phyloP scores from a whole-genome alignment of 495 filamentous ascomycete genomes.

The Penicillium soppii region DNA sequence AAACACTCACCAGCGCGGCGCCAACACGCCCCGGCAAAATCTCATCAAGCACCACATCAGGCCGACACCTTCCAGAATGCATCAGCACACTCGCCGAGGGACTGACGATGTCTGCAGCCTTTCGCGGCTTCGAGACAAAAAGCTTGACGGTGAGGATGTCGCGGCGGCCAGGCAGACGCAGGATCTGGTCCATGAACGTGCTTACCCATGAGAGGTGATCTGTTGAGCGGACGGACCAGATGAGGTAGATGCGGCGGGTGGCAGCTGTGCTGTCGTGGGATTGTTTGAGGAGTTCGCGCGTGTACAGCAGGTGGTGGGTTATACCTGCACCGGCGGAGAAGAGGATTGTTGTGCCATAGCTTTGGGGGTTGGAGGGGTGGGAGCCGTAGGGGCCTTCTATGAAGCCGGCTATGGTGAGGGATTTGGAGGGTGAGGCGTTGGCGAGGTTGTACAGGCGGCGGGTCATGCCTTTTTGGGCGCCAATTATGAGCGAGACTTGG shows the following conservation, averaged over 20 bases:
- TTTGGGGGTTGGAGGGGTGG: constrained; percentile 59
- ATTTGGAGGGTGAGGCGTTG: constrained; percentile 54
- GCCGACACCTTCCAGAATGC: constrained; percentile 70
- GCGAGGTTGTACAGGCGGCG: constrained; percentile 69
- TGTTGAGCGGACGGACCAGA: constrained; percentile 87
- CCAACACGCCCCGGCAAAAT: constrained; percentile 77
- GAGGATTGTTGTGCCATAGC: constrained; percentile 82
- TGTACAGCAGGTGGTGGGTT: constrained; percentile 79
- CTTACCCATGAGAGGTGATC: constrained; percentile 93
- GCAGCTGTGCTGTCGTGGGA: constrained; percentile 69
- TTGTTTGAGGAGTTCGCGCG: constrained; percentile 71
- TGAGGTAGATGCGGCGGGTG: constrained; percentile 74
- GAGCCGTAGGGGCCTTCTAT: constrained; percentile 85
- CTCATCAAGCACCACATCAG: constrained; percentile 65
- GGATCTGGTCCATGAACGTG: constrained; percentile 92
- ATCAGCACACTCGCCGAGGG: constrained; percentile 84
- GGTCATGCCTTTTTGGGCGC: constrained; percentile 82
- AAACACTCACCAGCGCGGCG: constrained; percentile 81
- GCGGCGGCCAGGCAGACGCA: constrained; percentile 76
- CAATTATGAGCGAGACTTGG: constrained; percentile 72
- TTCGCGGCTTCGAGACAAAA: constrained; percentile 79
- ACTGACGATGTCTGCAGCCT: constrained; percentile 65
- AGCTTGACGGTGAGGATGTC: constrained; percentile 82
- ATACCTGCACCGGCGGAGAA: constrained; percentile 89
- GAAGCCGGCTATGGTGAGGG: constrained; percentile 59